Percentiles rank a stretch among this genome's conserved stretches.
Evolutionary conservation across 2,329 filamentous ascomycete species (phyloP).

Genomic region (Mycosphaerella arachidis): DNA sequence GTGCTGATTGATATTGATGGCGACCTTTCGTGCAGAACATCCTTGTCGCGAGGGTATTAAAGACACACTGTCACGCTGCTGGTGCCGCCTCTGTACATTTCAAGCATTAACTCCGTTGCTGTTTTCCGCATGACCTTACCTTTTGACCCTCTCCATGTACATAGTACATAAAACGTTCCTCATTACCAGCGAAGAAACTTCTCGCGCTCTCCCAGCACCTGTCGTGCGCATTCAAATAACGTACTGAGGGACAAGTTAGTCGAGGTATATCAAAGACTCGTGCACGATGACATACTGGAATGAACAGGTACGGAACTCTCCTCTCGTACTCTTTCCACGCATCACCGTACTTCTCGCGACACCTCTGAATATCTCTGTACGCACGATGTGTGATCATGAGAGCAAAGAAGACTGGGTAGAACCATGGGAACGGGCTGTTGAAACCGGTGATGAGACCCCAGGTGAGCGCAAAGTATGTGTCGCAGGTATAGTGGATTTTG

Average conservation of each 20-base stretch:
- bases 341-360: conserved; percentile 73
- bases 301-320: conserved; percentile 77
- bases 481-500: conserved; percentile 67
- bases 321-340: conserved; percentile 77
- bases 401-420: conserved; percentile 78
- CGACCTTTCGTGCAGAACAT: not conserved
- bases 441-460: conserved; percentile 84
- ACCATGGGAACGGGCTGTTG: conserved; percentile 79
- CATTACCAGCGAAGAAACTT: not conserved
- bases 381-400: conserved; percentile 78
- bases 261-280: not conserved
- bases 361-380: conserved; percentile 68
- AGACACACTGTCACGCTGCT: not conserved
- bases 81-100: not conserved
- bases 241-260: conserved; percentile 18
- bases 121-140: not conserved
- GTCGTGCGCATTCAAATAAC: conserved; percentile 13
- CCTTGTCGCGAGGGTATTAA: not conserved
- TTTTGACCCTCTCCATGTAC: not conserved
- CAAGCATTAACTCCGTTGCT: not conserved
- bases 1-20: not conserved
- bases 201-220: not conserved
- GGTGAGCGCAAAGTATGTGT: conserved; percentile 69
- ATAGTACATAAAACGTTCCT: not conserved
- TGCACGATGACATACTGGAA: conserved; percentile 50